Percentiles rank a stretch among this genome's conserved stretches.
phyloP scores from a whole-genome alignment of 305 asterid genomes.

The Solanum aculeatissimum region DNA sequence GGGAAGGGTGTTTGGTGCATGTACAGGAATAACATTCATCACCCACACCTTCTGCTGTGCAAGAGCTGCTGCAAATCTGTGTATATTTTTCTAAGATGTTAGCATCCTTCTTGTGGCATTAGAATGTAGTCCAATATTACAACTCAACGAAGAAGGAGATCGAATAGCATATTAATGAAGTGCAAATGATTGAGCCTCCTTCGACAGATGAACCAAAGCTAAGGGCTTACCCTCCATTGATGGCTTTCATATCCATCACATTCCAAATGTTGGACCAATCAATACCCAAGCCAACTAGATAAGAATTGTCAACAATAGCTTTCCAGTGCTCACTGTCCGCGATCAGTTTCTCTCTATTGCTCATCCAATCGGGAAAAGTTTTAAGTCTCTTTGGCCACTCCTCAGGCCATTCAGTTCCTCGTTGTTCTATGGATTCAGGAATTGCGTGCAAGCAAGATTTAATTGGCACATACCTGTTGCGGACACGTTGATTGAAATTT shows the following conservation, averaged over 20 bases:
- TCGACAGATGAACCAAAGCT: neutral
- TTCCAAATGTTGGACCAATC: conserved; percentile 79
- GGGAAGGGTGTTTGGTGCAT: conserved; percentile 89
- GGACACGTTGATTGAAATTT: neutral
- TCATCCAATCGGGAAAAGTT: conserved; percentile 80
- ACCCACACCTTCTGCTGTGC: conserved; percentile 72
- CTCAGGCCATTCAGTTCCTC: conserved; percentile 94
- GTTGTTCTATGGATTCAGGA: conserved; percentile 83
- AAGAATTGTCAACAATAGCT: conserved; percentile 68
- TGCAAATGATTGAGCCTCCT: neutral
- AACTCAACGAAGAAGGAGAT: neutral
- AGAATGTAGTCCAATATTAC: neutral
- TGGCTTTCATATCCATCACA: conserved; percentile 94
- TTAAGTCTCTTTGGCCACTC: conserved; percentile 93
- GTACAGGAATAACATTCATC: conserved; percentile 79
- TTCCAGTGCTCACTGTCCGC: conserved; percentile 80
- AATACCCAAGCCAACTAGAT: conserved; percentile 66
- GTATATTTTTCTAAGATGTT: neutral
- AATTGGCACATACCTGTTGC: conserved; percentile 53
- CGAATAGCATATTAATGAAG: neutral
- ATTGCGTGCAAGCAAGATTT: conserved; percentile 54
- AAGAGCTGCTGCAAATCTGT: conserved; percentile 95
- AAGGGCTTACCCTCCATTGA: conserved; percentile 74
- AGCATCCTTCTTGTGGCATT: neutral
- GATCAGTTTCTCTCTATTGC: conserved; percentile 49